Evolutionary conservation across 345 rosid genomes (phyloP).

Genomic region (Eucalyptus paniculata): DNA sequence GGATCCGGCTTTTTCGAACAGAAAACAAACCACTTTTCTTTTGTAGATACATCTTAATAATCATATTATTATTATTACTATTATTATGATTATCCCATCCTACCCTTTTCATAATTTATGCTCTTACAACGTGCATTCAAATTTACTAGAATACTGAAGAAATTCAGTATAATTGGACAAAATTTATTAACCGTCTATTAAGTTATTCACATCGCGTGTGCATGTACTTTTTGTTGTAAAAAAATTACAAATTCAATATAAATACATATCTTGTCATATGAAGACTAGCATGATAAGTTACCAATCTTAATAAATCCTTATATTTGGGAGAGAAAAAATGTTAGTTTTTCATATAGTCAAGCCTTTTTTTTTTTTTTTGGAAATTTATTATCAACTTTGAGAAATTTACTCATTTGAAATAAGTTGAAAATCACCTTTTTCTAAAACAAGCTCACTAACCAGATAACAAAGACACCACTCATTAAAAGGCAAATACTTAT

Average conservation of each 20-base stretch:
- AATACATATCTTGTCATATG: not conserved
- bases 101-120: not conserved
- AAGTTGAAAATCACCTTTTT: not conserved
- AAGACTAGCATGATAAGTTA: not conserved
- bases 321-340: not conserved
- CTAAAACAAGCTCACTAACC: not conserved
- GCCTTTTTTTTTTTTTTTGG: no score
- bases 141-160: not conserved
- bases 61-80: not conserved
- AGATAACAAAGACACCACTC: not conserved
- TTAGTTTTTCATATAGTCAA: not conserved
- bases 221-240: rapidly evolving
- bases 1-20: not conserved
- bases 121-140: not conserved
- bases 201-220: rapidly evolving
- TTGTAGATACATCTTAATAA: not conserved
- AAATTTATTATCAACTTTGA: not conserved
- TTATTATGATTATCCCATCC: rapidly evolving
- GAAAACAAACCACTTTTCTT: not conserved
- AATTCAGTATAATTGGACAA: not conserved
- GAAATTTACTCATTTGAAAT: not conserved
- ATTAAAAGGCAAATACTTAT: not conserved
- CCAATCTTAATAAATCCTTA: not conserved
- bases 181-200: not conserved
- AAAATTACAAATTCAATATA: rapidly evolving